Percentiles rank a stretch among this genome's conserved stretches.
Conservation (phyloP, 75 land plant genomes). For the Sequoia sempervirens region DNA sequence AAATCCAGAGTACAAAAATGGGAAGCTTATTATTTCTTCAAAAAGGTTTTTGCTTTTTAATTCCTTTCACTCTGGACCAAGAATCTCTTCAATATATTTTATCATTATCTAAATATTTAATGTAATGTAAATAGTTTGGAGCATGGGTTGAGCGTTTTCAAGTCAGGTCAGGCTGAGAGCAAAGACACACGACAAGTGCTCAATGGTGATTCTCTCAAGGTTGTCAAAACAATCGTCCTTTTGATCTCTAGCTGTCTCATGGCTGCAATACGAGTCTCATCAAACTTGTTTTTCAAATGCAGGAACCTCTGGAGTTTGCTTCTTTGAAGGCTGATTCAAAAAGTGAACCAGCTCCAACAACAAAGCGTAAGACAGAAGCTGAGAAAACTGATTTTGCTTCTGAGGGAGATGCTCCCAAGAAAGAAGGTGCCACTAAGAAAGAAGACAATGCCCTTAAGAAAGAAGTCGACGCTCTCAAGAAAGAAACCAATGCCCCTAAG, state of each 20-base stretch:
- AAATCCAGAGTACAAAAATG: conserved; percentile 17
- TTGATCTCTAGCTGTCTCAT: neutral
- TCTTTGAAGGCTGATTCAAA: neutral
- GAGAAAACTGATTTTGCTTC: conserved; percentile 1
- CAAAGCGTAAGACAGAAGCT: neutral
- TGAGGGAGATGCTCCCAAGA: neutral
- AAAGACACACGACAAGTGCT: conserved; percentile 7
- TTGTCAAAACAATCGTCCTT: neutral
- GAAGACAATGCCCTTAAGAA: neutral
- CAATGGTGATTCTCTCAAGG: conserved; percentile 5
- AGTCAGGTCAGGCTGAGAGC: conserved; percentile 17
- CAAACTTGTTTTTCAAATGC: neutral
- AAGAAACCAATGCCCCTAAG: neutral
- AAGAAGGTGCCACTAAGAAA: no score
- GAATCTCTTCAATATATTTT: neutral
- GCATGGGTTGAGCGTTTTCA: conserved; percentile 19
- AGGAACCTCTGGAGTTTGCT: neutral
- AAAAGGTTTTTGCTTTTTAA: conserved; percentile 16
- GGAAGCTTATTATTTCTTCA: conserved; percentile 22
- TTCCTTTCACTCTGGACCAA: neutral
- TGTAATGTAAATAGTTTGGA: conserved; percentile 11
- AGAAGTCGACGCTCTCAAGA: no score
- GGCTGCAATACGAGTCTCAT: neutral
- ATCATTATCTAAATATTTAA: neutral
- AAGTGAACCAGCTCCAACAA: conserved; percentile 7